Evolutionary conservation across 2,329 filamentous ascomycete species (phyloP), one percentile per base, ranked within the genome.

Genomic region (Bipolaris victoriae): DNA sequence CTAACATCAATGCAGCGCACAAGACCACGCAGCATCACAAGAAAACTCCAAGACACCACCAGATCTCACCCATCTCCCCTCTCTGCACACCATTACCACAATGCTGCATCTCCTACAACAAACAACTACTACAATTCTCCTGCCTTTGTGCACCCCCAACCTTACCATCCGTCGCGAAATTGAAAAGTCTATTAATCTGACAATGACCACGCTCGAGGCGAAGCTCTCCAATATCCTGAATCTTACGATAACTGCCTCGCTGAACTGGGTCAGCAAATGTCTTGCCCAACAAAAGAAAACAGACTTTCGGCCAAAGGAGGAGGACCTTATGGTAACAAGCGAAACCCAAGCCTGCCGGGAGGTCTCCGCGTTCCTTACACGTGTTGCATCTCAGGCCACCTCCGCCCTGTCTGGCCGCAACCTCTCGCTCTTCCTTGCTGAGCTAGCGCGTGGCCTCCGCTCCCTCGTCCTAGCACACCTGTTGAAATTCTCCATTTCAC

Each of bases 51-150:
- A 94, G 76, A 85, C 83, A 13, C 94, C 97, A 72, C 95, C 95
- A 0, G 94, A 99, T 74, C 84, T 98, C 49, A 84, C 85, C 2
- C 97, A 96, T 75, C 83, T 99, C 37, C 86, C 88, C 6, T 87
- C 87, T 9, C 83, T 98, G 36, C 89, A 90, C 33, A 87, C 90
- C 2, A 90, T 92, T 7, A 91, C 97, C 52, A 93, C 88, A 52
- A 94, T 97, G 62, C 90, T 95, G 7, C 93, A 94, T 73, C 86
- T 99, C 66, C 96, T 98, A 87, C 89, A 94, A 66, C 91, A 92
- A 61, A 97, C 95, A 68, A 93, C 96, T 65, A 88, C 89, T 57
- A 93, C 92, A 3, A 91, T 98, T 15, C 86, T 99, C 20, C 89
- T 98, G 64, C 92, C 92, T 10, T 85, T 99, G 7, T 93, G 94